Conservation (phyloP, 2,329 filamentous ascomycete genomes). For the Capronia americana region DNA sequence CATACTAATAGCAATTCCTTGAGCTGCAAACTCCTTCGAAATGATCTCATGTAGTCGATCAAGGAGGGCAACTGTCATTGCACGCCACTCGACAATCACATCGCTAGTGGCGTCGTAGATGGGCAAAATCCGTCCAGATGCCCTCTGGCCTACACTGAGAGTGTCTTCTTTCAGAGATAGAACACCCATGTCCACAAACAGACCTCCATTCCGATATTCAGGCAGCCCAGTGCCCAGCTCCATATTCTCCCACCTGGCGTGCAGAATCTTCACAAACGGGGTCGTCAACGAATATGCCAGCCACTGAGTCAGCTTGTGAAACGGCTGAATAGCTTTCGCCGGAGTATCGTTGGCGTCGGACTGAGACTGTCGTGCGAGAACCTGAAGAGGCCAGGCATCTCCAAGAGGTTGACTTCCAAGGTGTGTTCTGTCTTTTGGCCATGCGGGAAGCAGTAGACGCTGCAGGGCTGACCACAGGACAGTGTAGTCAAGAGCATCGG, state of each 20-base stretch:
- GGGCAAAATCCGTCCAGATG: conserved; percentile 17
- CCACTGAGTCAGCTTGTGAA: conserved; percentile 23
- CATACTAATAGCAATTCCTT: conserved; percentile 53
- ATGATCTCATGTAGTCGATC: conserved; percentile 41
- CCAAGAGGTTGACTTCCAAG: conserved; percentile 13
- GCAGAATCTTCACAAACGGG: conserved; percentile 16
- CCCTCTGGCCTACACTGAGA: conserved; percentile 8
- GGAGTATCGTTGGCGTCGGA: not conserved
- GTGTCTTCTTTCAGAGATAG: conserved; percentile 11
- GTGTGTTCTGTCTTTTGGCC: conserved; percentile 20
- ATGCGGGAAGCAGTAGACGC: conserved; percentile 21
- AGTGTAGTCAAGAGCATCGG: conserved; percentile 9
- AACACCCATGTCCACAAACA: conserved; percentile 23
- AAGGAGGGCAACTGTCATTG: conserved; percentile 24
- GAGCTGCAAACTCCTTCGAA: conserved; percentile 45
- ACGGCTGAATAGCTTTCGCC: conserved; percentile 18
- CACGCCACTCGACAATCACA: conserved; percentile 26
- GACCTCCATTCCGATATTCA: conserved; percentile 24
- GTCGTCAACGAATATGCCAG: conserved; percentile 18
- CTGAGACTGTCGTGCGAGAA: conserved; percentile 12
- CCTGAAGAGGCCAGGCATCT: conserved; percentile 24
- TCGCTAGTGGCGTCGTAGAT: conserved; percentile 18
- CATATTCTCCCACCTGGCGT: conserved; percentile 2
- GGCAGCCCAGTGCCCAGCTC: conserved; percentile 18
- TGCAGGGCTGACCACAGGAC: conserved; percentile 19